Percentiles rank a stretch among this genome's conserved stretches.
Evolutionary conservation across 2,329 filamentous ascomycete species (phyloP).

Genomic region (Akanthomyces dipterigenus): DNA sequence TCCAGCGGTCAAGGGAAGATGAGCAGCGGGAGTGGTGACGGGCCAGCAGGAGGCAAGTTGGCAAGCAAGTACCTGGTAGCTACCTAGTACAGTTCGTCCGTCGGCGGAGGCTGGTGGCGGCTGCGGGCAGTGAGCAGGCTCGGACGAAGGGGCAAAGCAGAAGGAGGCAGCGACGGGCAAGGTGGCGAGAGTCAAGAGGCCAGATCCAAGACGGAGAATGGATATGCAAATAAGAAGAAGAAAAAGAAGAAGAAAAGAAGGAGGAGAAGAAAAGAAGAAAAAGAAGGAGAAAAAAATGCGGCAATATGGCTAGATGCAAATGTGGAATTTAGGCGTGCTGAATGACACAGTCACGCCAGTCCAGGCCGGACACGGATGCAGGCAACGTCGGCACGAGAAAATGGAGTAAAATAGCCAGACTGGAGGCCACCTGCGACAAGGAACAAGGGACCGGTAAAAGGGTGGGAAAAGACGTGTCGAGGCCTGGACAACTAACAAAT

Average conservation of each 20-base stretch:
- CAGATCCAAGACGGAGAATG: background rate
- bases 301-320: background rate
- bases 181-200: background rate
- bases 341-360: constrained; percentile 11
- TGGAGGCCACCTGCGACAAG: background rate
- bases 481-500: background rate
- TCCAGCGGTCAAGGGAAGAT: background rate
- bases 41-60: background rate
- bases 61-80: too few relatives aligned
- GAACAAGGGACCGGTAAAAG: background rate
- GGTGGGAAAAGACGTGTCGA: background rate
- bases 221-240: background rate
- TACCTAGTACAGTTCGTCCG: background rate
- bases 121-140: background rate
- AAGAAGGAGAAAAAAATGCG: background rate
- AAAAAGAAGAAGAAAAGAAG: too few relatives aligned
- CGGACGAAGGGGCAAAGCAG: background rate
- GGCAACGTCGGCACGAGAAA: background rate
- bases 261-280: too few relatives aligned
- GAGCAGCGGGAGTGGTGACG: background rate
- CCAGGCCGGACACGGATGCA: constrained; percentile 1
- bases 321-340: constrained; percentile 4
- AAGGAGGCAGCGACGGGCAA: background rate
- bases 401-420: background rate
- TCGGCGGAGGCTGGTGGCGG: background rate